Conservation (phyloP, 768 basidiomycete genomes). For the Leccinum subgranulosum region DNA sequence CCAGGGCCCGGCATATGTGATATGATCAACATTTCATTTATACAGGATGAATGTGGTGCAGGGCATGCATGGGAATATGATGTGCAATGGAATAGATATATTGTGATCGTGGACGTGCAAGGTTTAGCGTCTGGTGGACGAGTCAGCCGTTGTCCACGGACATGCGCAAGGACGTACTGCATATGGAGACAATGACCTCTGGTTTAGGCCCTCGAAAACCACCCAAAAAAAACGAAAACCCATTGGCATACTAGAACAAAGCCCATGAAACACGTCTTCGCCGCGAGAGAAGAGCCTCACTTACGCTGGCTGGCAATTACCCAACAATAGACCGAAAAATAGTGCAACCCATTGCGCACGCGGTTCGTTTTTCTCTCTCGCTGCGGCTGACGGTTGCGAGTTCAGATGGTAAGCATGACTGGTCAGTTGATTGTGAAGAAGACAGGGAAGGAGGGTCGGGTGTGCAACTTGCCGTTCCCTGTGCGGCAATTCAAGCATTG, state of each 20-base stretch:
- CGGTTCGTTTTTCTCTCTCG: conserved; percentile 6
- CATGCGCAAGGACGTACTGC: conserved; percentile 5
- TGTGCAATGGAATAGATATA: conserved; percentile 22
- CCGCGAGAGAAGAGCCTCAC: not conserved
- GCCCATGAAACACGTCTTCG: not conserved
- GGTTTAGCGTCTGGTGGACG: not conserved
- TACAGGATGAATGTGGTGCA: conserved; percentile 16
- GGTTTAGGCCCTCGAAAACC: conserved; percentile 24
- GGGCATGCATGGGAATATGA: conserved; percentile 21
- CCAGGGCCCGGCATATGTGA: conserved; percentile 1
- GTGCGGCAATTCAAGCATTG: conserved; percentile 11
- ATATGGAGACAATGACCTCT: conserved; percentile 8
- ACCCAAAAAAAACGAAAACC: conserved; percentile 22
- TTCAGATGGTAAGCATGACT: conserved; percentile 21
- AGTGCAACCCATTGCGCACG: conserved; percentile 5
- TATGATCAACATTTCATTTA: conserved; percentile 15
- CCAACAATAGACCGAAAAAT: conserved; percentile 19
- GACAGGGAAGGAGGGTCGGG: conserved; percentile 12
- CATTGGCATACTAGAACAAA: conserved; percentile 20
- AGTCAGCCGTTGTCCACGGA: conserved; percentile 3
- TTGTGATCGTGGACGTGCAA: conserved; percentile 3
- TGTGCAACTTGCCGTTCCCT: conserved; percentile 9
- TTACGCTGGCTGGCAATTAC: conserved; percentile 25
- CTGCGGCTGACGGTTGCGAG: conserved; percentile 22
- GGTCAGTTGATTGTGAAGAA: conserved; percentile 7